Base-by-base conservation (phyloP, 1,139 yeast genomes). In the Hyphopichia wangnamkhiaoensis region DNA sequence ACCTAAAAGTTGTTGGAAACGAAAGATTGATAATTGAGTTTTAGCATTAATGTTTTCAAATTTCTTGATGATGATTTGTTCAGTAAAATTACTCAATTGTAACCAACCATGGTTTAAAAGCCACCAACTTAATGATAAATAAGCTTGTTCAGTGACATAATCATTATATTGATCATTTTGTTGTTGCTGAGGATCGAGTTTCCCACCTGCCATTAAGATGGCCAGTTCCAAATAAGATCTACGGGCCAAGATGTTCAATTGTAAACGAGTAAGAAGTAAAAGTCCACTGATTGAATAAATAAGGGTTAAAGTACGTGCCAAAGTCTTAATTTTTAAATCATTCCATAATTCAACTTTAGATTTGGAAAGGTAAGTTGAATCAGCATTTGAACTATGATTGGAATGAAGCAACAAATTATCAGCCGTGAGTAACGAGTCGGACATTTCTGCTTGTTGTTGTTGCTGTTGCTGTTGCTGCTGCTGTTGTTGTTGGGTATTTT, bases 111-210 rank as follows among this genome's bases (percentile, higher is more conserved):
- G 79, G 60, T 93, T 90, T 42, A 93, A 71, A 37, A 93, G 65
- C 96, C 97, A 93, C 97, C 98, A 93, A 49, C 91, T 82, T 47
- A 89, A 78, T 2, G 95, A 85, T 43, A 93, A 71, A 58, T 87
- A 93, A 41, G 90, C 84, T 53, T 93, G 91, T 58, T 89, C 95
- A 37, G 84, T 78, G 29, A 74, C 63, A 50, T 76, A 78, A 38
- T 73, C 75, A 25, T 61, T 63, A 14, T 65, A 64, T 31, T 59
- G 55, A 14, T 53, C 57, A 39, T 50, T 59, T 16, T 53, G 52
- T 6, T 56, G 46, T 25, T 48, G 45, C 33, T 40, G 27, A 7
- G 47, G 52, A 15, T 45, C 41, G 14, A 63, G 46, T 19, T 62
- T 66, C 31, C 61, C 68, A 7, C 67, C 65, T 18, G 94, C 90